Evolutionary conservation across 2,329 filamentous ascomycete genomes (phyloP).

Genomic region (Westerdykella sp.): DNA sequence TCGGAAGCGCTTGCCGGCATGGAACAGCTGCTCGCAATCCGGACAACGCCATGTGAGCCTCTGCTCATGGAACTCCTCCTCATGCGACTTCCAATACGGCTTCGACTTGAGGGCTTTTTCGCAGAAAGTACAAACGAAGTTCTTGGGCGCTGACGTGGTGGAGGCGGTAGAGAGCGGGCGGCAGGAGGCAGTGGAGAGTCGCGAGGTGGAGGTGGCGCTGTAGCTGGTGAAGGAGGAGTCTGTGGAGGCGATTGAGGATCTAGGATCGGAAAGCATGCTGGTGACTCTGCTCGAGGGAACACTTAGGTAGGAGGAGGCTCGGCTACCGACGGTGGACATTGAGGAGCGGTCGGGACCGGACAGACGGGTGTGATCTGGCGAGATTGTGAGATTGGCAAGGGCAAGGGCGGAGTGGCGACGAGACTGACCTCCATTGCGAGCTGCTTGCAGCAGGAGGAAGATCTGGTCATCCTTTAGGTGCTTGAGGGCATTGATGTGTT

Average conservation of each 20-base stretch:
- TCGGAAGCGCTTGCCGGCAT: conserved; percentile 62
- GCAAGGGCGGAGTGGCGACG: conserved; percentile 2
- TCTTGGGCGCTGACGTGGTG: conserved; percentile 32
- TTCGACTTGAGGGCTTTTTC: conserved; percentile 63
- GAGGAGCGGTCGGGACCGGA: conserved; percentile 31
- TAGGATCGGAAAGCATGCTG: conserved; percentile 33
- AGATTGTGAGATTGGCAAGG: conserved; percentile 15
- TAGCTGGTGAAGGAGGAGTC: conserved; percentile 35
- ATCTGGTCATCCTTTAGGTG: conserved; percentile 38
- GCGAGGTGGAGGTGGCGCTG: conserved; percentile 29
- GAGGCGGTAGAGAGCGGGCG: conserved; percentile 31
- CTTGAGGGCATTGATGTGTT: conserved; percentile 37
- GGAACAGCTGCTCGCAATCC: conserved; percentile 63
- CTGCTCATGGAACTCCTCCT: conserved; percentile 64
- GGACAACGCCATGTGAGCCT: conserved; percentile 63
- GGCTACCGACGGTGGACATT: conserved; percentile 33
- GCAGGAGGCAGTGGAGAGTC: conserved; percentile 34
- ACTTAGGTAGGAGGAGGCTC: conserved; percentile 33
- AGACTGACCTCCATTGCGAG: conserved; percentile 35
- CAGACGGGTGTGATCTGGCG: conserved; percentile 32
- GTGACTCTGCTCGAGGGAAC: conserved; percentile 35
- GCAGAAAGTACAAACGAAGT: conserved; percentile 44
- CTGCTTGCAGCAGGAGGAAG: conserved; percentile 32
- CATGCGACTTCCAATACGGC: conserved; percentile 64
- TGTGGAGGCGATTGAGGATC: conserved; percentile 34